Evolutionary conservation across 331 rosid genomes (phyloP), one percentile per base, ranked within the genome.

Genomic region (Prunus yedoensis): DNA sequence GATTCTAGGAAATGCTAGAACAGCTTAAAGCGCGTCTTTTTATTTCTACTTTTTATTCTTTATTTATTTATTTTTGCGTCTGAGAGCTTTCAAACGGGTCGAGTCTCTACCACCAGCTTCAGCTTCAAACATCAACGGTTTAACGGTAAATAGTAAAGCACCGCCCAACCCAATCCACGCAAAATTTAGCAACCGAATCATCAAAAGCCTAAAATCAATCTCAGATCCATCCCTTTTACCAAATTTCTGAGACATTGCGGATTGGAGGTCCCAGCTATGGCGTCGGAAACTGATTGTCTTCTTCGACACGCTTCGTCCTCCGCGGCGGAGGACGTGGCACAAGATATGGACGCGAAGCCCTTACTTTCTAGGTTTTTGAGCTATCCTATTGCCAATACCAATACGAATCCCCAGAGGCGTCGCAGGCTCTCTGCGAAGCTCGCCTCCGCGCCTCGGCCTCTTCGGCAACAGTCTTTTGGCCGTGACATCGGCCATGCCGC

Each of bases 401-500:
- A 18, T 20, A 57, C 51, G 23, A 57, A 23, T 83, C 78, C 76
- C 43, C 79, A 72, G 71, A 73, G 67, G 50, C 82, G 45, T 18
- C 83, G 83, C 4, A 84, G 83, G 7, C 32, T 68, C 16, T 65
- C 79, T 51, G 75, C 56, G 0, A 79, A 69, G 68, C 61, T 66
- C 45, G 72, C 59, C 58, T 67, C 38, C 30, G 67, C 64, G 5
- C 69, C 49, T 4, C 79, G 13, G 10, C 82, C 68, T 5, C 60
- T 72, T 46, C 88, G 82, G 5, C 83, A 77, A n/a, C 82, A 76
- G 71, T 86, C 95, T 8, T 74, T 87, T 18, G 68, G 78, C 8
- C 76, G 79, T 45, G 88, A 85, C 32, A 49, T 92, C n/a, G 83
- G 83, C 15, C 97, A 85, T 70, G 95, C 94, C 10, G 99, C 99